These are phyloP conservation scores for Nicotiana paniculata DNA, from an alignment of 257 asterid genomes.

Conservation along the genomic window DNA sequence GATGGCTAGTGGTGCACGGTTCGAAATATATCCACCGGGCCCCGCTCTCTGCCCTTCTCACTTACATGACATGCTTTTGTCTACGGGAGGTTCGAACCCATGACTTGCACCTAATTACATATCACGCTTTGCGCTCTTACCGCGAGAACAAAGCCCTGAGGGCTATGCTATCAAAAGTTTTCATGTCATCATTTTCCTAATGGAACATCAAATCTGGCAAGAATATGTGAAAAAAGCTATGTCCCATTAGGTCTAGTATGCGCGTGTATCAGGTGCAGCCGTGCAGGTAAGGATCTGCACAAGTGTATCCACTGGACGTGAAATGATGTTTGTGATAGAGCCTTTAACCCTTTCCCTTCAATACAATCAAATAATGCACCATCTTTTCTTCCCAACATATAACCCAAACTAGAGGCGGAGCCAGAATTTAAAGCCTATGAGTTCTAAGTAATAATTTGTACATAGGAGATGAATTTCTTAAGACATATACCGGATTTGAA, in stretches of 20 bases:
- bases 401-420: background rate
- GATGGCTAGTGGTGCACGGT: no score
- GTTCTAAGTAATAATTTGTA: no score
- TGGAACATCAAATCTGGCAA: background rate
- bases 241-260: background rate
- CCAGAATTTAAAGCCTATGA: no score
- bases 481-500: no score
- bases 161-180: background rate
- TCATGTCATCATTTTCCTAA: background rate
- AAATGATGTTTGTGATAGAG: background rate
- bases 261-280: background rate
- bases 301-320: background rate
- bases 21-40: no score
- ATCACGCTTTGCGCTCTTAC: no score
- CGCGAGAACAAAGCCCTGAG: no score
- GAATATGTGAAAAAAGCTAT: background rate
- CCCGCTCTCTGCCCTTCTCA: no score
- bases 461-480: no score
- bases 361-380: background rate
- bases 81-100: no score
- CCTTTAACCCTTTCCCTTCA: background rate
- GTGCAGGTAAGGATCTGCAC: background rate
- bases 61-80: no score
- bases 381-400: background rate
- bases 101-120: no score